phyloP scores from a whole-genome alignment of 345 rosid species.

The Abelmoschus esculentus region DNA sequence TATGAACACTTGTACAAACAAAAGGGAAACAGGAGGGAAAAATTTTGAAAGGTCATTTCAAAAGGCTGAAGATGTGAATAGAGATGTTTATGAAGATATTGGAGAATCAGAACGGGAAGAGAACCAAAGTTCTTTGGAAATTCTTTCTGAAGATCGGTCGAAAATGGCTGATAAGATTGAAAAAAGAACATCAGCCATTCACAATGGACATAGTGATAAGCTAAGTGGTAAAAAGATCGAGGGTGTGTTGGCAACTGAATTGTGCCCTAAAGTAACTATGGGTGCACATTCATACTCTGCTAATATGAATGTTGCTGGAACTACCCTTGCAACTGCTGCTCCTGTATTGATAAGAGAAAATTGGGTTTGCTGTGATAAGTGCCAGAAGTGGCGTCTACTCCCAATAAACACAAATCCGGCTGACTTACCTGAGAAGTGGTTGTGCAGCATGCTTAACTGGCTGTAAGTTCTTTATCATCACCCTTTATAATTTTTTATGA shows the following conservation, averaged over 20 bases:
- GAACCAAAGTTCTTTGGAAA: constrained; percentile 34
- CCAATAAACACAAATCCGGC: constrained; percentile 58
- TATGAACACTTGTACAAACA: constrained; percentile 25
- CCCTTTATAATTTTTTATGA: not conserved
- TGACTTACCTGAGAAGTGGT: constrained; percentile 85
- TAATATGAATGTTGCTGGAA: constrained; percentile 35
- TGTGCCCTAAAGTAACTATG: constrained; percentile 18
- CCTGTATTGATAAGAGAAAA: constrained; percentile 56
- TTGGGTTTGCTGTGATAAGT: constrained; percentile 90
- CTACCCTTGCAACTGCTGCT: constrained; percentile 29
- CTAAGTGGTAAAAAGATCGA: constrained; percentile 26
- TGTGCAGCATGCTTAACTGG: constrained; percentile 93
- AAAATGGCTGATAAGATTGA: constrained; percentile 36
- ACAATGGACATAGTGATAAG: constrained; percentile 36
- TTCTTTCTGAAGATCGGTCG: constrained; percentile 21
- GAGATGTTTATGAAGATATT: constrained; percentile 71
- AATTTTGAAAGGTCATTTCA: constrained; percentile 38
- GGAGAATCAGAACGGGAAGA: constrained; percentile 55
- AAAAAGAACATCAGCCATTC: constrained; percentile 25
- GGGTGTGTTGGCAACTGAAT: constrained; percentile 28
- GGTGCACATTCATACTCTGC: constrained; percentile 25
- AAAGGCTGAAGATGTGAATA: constrained; percentile 52
- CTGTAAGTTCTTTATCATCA: constrained; percentile 62
- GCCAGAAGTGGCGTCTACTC: constrained; percentile 89
- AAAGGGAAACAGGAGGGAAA: constrained; percentile 35